Base-by-base conservation (phyloP, 2,329 filamentous ascomycete species). In the Nothophoma quercina region DNA sequence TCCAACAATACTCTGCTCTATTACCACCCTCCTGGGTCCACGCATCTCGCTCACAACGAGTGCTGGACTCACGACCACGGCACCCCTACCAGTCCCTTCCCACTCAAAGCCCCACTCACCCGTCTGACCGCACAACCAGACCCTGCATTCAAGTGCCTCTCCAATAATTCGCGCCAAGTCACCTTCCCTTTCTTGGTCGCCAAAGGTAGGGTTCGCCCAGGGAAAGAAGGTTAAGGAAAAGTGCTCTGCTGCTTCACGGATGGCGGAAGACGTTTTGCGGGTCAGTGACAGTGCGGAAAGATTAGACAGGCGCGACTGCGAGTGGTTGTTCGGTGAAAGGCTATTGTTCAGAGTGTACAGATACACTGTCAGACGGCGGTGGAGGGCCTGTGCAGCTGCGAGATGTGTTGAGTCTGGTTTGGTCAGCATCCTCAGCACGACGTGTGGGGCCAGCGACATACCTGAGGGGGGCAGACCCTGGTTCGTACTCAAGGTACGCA, bases 201-300 rank as follows among this genome's bases (percentile, higher is more conserved):
- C 45, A 9, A 56, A 56, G 2, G 45, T 35, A 2, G 70, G 70
- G 41, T 70, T 67, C 5, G 68, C 67, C 70, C 70, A 73, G 1
- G 69, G 68, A 39, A 73, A 73, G 56, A 73, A 73, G 0, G 67
- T 66, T 5, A 73, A 59, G 4, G 63, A 59, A 53, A 73, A 73
- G 50, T 70, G 65, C 41, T 71, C 67, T 1, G 70, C 69, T n/a
- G 68, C 67, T 62, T 72, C 68, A 28, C 63, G 64, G 8, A 67
- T 63, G n/a, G 60, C 55, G 9, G 65, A 63, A 47, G 25, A 52
- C 21, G 19, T 52, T 16, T 43, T 26, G n/a, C 49, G 43, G 33
- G 25, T 30, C 39, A 55, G 8, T 1, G 50, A 47, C 1, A 52
- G 32, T 0, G 47, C 21, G 9, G 49, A 52, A 25, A 46, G 42